Conservation (phyloP, 352 stramenopile genomes). For the Pythium apleroticum region DNA sequence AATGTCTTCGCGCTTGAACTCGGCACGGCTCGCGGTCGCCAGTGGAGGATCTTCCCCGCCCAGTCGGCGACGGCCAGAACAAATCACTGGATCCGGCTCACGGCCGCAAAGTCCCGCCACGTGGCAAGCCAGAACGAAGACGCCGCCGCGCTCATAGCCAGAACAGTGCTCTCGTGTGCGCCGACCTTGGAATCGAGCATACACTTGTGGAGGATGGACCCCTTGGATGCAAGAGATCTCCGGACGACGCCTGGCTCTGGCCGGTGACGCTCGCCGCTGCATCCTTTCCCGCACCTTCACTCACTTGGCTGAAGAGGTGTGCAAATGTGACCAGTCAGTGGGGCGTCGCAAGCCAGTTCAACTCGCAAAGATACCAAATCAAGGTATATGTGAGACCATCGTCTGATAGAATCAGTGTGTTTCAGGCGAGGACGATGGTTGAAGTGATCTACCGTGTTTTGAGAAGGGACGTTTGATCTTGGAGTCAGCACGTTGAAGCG, state of each 20-base stretch:
- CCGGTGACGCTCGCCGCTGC: background rate
- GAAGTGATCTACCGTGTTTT: conserved; percentile 1
- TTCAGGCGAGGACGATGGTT: background rate
- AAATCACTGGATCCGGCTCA: background rate
- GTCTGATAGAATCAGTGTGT: too few species aligned
- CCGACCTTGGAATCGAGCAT: background rate
- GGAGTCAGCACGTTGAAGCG: conserved; percentile 5
- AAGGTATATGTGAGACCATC: background rate
- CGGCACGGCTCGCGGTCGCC: background rate
- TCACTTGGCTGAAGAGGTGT: background rate
- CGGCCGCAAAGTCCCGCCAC: background rate
- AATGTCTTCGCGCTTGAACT: background rate
- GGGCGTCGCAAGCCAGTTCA: background rate
- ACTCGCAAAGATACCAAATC: background rate
- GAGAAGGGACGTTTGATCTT: background rate
- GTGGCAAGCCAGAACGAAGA: background rate
- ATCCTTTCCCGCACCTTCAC: background rate
- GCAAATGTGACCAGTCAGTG: background rate
- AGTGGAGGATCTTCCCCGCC: background rate
- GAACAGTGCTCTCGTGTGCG: background rate
- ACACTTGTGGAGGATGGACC: too few species aligned
- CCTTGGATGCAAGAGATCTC: background rate
- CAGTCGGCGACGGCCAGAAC: conserved; percentile 7
- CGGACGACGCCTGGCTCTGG: background rate
- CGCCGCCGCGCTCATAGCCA: background rate